Base-by-base conservation (phyloP, 768 basidiomycete species). In the Russula ochroleuca region DNA sequence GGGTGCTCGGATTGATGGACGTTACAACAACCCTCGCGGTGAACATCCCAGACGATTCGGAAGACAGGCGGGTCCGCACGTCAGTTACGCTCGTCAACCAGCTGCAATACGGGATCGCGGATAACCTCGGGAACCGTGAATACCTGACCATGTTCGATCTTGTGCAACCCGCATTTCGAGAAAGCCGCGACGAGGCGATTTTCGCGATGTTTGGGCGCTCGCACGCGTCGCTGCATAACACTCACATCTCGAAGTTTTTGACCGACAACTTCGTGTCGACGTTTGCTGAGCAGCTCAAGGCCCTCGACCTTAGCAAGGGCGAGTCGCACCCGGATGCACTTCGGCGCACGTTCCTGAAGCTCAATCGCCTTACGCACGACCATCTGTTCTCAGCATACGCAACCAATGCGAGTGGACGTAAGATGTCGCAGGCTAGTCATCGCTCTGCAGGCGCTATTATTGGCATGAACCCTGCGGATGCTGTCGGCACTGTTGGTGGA, bases 71-170 rank as follows among this genome's bases (percentile, higher is more conserved):
- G 0, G 87, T 99, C 4, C 88, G 97, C 51, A 96, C 94, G 0
- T 97, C 95, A 5, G 79, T 85, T 35, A 92, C 92, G 2, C 89
- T 90, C 38, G 87, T 98, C 62, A 90, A 90, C 75, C 85, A 85
- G 59, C 92, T 99, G 91, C 86, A 88, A 28, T 98, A 98, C 69
- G 97, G 96, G 17, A 96, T 99, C 61, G 92, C 96, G 0, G 97
- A 99, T 71, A 91, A 88, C 17, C 78, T 98, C 43, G 94, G 94
- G 21, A 80, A 78, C 62, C 82, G 84, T 64, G 90, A 94, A 52
- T 83, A 85, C 59, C 81, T 98, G 48, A 87, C 83, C 51, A 93
- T 96, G 85, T 82, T 97, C 67, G 97, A 99, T 74, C 81, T 98
- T 28, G 96, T 96, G 6, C 85, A 94, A 52, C 86, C 87, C 41